These are phyloP conservation scores for Euphorbia pulcherrima DNA, from an alignment of 345 rosid genomes.

Conservation along the genomic window DNA sequence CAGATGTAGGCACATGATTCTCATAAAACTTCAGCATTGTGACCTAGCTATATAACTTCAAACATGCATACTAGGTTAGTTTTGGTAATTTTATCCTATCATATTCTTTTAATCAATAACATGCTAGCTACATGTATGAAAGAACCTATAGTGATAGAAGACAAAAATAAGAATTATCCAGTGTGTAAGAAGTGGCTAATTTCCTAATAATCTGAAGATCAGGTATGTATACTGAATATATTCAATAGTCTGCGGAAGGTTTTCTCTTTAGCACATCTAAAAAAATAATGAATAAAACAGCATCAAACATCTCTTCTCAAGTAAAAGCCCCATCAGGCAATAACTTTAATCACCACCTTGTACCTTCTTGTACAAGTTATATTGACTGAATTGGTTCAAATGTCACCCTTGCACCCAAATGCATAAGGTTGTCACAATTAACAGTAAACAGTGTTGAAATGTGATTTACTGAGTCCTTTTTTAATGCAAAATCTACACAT, in stretches of 20 bases:
- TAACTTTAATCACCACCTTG: not conserved
- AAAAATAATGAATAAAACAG: not conserved
- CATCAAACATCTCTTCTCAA: not conserved
- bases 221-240: too few relatives aligned
- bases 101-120: not conserved
- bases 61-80: not conserved
- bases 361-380: too few relatives aligned
- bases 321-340: not conserved
- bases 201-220: not conserved
- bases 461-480: too few relatives aligned
- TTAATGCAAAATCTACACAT: not conserved
- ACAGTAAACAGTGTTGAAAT: not conserved
- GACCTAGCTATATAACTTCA: not conserved
- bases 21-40: not conserved
- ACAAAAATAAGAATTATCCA: not conserved
- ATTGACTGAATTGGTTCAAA: not conserved
- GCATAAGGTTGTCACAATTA: not conserved
- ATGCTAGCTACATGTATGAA: not conserved
- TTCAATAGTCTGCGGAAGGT: not conserved
- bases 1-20: not conserved
- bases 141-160: not conserved
- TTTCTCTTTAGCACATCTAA: not conserved
- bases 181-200: not conserved
- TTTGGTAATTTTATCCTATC: not conserved
- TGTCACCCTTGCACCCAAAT: not conserved